Conservation (phyloP, 2,329 filamentous ascomycete genomes). For the Boeremia lycopersici region DNA sequence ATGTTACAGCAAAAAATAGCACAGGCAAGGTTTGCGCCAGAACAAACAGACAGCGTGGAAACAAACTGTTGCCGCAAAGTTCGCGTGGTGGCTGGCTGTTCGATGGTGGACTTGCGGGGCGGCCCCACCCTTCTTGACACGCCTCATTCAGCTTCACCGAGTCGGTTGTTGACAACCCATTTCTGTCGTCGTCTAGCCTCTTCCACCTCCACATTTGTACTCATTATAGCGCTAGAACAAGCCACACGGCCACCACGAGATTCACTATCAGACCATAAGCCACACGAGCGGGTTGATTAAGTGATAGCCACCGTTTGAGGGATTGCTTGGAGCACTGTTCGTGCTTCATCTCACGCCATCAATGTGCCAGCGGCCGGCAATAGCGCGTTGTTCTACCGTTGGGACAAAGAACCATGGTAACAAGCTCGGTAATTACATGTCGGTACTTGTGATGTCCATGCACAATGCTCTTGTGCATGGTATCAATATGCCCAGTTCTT, state of each 20-base stretch:
- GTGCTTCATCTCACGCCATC: background rate
- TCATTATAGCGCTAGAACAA: background rate
- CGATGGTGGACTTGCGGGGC: background rate
- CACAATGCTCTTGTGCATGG: slow-evolving; percentile 6
- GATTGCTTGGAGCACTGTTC: background rate
- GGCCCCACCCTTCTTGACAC: slow-evolving; percentile 4
- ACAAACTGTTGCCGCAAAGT: background rate
- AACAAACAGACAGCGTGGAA: slow-evolving; percentile 4
- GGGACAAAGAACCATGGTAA: background rate
- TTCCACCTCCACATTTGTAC: slow-evolving; percentile 3
- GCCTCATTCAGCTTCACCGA: slow-evolving; percentile 6
- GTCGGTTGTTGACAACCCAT: slow-evolving; percentile 5
- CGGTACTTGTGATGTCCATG: background rate
- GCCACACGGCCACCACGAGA: slow-evolving; percentile 14
- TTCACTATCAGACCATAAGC: background rate
- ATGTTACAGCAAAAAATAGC: slow-evolving; percentile 1
- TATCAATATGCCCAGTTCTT: background rate
- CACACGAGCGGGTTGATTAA: background rate
- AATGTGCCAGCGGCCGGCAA: background rate
- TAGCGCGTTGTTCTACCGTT: slow-evolving; percentile 1
- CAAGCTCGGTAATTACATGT: background rate
- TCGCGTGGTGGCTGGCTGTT: slow-evolving; percentile 8
- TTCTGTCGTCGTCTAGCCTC: slow-evolving; percentile 8
- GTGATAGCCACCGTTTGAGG: background rate
- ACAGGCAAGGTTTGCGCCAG: slow-evolving; percentile 3